Evolutionary conservation across 805 yeast species (phyloP), one percentile per base, ranked within the genome.

Genomic region (Barnettozyma sucrosica): DNA sequence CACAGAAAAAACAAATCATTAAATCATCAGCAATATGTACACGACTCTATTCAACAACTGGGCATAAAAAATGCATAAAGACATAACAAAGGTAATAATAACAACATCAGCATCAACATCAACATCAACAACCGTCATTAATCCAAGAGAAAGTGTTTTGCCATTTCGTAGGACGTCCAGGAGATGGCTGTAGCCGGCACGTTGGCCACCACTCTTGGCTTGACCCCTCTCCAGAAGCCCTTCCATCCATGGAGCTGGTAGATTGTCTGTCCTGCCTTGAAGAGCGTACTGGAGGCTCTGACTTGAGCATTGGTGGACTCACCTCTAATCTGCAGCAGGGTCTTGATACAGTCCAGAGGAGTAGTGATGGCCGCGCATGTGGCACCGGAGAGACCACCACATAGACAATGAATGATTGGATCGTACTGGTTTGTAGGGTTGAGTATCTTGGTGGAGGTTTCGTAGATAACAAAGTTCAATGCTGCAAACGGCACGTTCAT

Each of bases 81-180:
- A 13, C 32, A 28, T 28, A 13, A 11, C 3, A 28, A 26, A n/a
- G n/a, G n/a, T 8, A 23, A 23, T 23, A 23, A 23, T 23, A 5
- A 23, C 25, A 23, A 23, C 5, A 23, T 8, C 25, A 23, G 8
- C 25, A 23, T 5, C n/a, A 25, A 25, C 13, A 7, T 8, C 8
- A 26, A 28, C 32, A 28, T 13, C 32, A 28, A 11, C 21, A 8
- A 16, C n/a, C 28, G 24, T 21, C 28, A 30, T 32, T 41, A 51
- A 36, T 52, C 52, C 39, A 59, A 32, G 33, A 70, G 52, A 55
- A 68, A 65, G 51, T 69, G 71, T 49, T 92, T 92, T 39, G 97
- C 97, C 92, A 90, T 87, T 66, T 92, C 99, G 66, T 92, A 92
- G 24, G 96, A 88, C 2, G 98, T 92, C 98, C 98, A 92, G 54